phyloP scores from a whole-genome alignment of 108 stramenopile genomes.

The Skeletonema marinoi region DNA sequence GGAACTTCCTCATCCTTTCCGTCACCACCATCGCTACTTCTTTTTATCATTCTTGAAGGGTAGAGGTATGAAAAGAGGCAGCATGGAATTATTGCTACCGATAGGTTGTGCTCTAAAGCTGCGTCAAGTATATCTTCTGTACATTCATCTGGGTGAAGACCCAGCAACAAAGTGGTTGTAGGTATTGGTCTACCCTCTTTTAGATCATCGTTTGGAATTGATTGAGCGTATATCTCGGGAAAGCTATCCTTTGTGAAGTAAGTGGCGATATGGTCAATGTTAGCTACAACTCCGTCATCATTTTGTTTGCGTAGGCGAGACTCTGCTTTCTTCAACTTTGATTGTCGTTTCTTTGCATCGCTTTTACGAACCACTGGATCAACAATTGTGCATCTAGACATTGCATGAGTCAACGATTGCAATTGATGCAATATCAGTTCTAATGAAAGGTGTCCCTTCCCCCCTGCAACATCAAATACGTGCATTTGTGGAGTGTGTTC shows the following conservation, averaged over 20 bases:
- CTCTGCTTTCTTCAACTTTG: conserved; percentile 16
- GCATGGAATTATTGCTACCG: conserved; percentile 67
- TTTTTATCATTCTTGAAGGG: conserved; percentile 33
- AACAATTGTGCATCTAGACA: conserved; percentile 52
- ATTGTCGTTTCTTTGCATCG: conserved; percentile 20
- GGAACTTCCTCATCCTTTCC: not conserved
- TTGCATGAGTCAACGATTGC: not conserved
- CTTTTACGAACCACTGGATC: conserved; percentile 72
- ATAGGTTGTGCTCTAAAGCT: conserved; percentile 52
- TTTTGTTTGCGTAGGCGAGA: conserved; percentile 19
- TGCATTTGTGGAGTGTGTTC: conserved; percentile 8
- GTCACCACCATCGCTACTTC: not conserved
- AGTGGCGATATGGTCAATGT: conserved; percentile 14
- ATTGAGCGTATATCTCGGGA: not conserved
- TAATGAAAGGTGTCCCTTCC: conserved; percentile 70
- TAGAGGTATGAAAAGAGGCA: conserved; percentile 72
- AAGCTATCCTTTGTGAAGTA: conserved; percentile 25
- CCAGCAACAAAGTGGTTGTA: conserved; percentile 40
- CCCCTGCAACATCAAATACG: conserved; percentile 72
- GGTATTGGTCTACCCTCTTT: not conserved
- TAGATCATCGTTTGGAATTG: not conserved
- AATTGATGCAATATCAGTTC: conserved; percentile 57
- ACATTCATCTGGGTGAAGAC: conserved; percentile 73
- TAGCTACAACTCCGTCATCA: not conserved
- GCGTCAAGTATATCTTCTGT: conserved; percentile 76